These are phyloP conservation scores for Lichenothelia convexa DNA, from an alignment of 495 filamentous ascomycete genomes.

Conservation along the genomic window DNA sequence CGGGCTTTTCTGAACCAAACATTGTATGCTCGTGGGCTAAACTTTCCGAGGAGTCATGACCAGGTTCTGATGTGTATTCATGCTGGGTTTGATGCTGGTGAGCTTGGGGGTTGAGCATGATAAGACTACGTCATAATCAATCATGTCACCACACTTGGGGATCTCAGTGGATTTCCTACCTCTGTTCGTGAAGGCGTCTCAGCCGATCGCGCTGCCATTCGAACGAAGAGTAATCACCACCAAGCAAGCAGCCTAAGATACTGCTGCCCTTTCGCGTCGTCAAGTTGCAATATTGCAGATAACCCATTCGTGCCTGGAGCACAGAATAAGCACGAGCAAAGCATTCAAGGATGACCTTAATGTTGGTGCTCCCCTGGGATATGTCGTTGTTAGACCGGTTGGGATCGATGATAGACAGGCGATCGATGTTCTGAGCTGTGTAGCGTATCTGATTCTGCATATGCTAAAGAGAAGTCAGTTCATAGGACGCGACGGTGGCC, in stretches of 20 bases:
- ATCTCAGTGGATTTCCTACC: not conserved
- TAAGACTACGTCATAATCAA: too few relatives aligned
- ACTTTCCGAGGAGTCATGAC: too few relatives aligned
- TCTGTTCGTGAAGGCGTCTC: not conserved
- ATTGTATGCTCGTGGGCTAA: too few relatives aligned
- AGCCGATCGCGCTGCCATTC: constrained; percentile 12
- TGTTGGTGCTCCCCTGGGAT: constrained; percentile 56
- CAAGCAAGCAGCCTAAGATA: constrained; percentile 17
- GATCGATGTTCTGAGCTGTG: constrained; percentile 27
- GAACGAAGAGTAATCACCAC: constrained; percentile 21
- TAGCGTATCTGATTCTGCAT: too few relatives aligned
- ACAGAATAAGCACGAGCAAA: constrained; percentile 45
- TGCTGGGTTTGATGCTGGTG: too few relatives aligned
- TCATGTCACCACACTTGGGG: too few relatives aligned
- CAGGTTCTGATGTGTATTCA: too few relatives aligned
- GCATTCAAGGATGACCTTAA: constrained; percentile 35
- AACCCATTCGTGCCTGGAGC: constrained; percentile 41
- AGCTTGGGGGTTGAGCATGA: too few relatives aligned
- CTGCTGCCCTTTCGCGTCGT: constrained; percentile 6
- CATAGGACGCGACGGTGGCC: too few relatives aligned
- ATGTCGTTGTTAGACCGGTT: constrained; percentile 74
- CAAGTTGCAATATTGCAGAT: constrained; percentile 32
- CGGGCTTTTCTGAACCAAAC: constrained; percentile 6
- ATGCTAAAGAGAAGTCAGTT: too few relatives aligned
- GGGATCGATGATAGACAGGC: constrained; percentile 71